Evolutionary conservation across 805 yeast species (phyloP), one percentile per base, ranked within the genome.

Genomic region (Ogataea saltuana): DNA sequence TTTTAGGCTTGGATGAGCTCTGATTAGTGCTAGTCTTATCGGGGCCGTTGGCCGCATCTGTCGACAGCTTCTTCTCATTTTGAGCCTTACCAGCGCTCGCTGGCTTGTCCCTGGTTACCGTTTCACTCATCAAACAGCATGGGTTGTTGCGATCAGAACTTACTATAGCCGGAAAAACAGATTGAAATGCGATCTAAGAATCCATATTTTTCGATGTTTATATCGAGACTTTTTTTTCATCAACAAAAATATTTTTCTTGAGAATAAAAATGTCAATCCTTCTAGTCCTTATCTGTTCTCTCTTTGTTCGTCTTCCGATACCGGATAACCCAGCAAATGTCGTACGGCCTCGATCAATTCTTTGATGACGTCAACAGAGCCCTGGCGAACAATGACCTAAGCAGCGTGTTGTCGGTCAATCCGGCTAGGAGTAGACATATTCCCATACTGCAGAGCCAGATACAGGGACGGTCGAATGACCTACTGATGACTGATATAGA

Each of bases 401-500:
- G 53, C n/a, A 15, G 20, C 5, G 22, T 43, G 5, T 43, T 61
- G 7, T 48, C 59, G 3, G 32, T 60, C 18, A 52, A 59, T 33
- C 63, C 64, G 4, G 29, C 38, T 3, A 44, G 49, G 8, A 41
- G 54, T 19, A 26, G 21, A 18, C 54, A 53, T 19, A 44, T 64
- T n/a, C 59, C 68, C 2, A 16, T 35, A 13, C 42, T 65, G 12
- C 69, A 62, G 30, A 26, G 21, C 3, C 37, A 47, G 9, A 29
- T 64, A 11, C 68, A 63, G 40, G 33, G 41, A 7, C 22, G 39
- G 4, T 39, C 55, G 3, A 45, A 53, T 18, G 61, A 59, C 26
- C 46, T 43, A 15, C 36, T 60, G n/a, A 44, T 61, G 33, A 34
- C 55, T 32, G 41, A 56, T 46, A 54, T 63, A 39, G 65, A 75